Evolutionary conservation across 73 alveolate genomes (phyloP).

Genomic region (Stentor coeruleus): DNA sequence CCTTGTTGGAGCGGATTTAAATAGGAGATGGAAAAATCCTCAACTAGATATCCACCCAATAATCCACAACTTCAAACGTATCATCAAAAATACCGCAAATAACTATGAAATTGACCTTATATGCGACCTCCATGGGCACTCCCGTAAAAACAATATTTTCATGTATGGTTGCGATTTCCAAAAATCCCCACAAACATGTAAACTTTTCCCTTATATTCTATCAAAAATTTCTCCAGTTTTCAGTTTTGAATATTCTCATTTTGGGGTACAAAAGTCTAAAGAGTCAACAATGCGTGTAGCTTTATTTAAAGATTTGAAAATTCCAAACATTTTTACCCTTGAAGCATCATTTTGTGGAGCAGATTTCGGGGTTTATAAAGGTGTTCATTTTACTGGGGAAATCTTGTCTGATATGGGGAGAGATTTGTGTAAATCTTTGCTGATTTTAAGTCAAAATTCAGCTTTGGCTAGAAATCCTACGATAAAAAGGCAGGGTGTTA

Average conservation of each 20-base stretch:
- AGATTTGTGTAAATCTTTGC: conserved; percentile 72
- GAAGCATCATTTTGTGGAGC: conserved; percentile 93
- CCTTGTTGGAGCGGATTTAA: conserved; percentile 88
- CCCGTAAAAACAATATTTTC: conserved; percentile 86
- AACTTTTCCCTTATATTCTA: conserved; percentile 79
- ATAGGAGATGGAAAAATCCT: conserved; percentile 89
- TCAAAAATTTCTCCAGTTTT: conserved; percentile 73
- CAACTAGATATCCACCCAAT: conserved; percentile 81
- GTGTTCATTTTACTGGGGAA: conserved; percentile 61
- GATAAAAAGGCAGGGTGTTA: conserved; percentile 24
- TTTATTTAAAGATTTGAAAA: conserved; percentile 77
- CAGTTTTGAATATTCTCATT: conserved; percentile 62
- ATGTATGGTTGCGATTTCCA: conserved; percentile 72
- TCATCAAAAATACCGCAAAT: conserved; percentile 65
- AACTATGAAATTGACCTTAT: conserved; percentile 73
- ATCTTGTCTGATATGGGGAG: conserved; percentile 72
- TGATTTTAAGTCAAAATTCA: conserved; percentile 52
- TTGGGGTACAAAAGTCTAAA: conserved; percentile 76
- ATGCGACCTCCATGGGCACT: conserved; percentile 96
- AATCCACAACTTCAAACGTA: conserved; percentile 68
- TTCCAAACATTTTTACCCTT: conserved; percentile 84
- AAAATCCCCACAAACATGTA: conserved; percentile 58
- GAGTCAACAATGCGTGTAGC: conserved; percentile 95
- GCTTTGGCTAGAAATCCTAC: conserved; percentile 37
- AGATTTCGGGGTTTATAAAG: conserved; percentile 69